These are phyloP conservation scores for Globisporangium cylindrosporum DNA, from an alignment of 352 stramenopile genomes.

Conservation along the genomic window DNA sequence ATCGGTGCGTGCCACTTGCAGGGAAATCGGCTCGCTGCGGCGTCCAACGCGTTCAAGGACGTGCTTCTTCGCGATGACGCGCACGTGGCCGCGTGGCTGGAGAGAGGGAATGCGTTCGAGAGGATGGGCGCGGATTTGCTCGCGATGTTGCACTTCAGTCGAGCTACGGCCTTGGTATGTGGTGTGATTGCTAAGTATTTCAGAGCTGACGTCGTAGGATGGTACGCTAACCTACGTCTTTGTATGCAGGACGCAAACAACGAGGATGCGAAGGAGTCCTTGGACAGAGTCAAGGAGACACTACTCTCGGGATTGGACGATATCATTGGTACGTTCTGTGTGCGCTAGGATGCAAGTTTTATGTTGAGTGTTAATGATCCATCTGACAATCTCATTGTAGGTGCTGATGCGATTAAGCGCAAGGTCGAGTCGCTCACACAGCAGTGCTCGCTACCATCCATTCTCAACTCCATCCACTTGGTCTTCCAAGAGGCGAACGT, in stretches of 20 bases:
- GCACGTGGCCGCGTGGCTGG: conserved; percentile 47
- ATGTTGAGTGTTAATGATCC: background rate
- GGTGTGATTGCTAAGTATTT: background rate
- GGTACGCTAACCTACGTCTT: background rate
- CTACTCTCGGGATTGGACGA: conserved; percentile 25
- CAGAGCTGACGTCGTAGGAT: background rate
- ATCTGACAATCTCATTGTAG: background rate
- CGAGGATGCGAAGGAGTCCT: conserved; percentile 24
- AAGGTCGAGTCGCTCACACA: conserved; percentile 11
- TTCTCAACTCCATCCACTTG: conserved; percentile 34
- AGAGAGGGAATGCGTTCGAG: conserved; percentile 56
- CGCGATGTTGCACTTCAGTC: conserved; percentile 69
- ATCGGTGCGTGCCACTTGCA: conserved; percentile 44
- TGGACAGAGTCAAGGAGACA: conserved; percentile 32
- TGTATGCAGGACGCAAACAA: conserved; percentile 27
- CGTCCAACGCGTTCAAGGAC: conserved; percentile 67
- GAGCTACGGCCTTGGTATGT: conserved; percentile 42
- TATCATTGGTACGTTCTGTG: background rate
- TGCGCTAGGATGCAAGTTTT: background rate
- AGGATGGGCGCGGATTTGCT: conserved; percentile 44
- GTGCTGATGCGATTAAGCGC: background rate
- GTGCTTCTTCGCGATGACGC: conserved; percentile 52
- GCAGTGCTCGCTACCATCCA: conserved; percentile 4
- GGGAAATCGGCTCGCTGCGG: conserved; percentile 26
- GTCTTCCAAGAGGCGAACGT: conserved; percentile 53